Evolutionary conservation across 495 filamentous ascomycete genomes (phyloP), one percentile per base, ranked within the genome.

Genomic region (Copromyces sp.): DNA sequence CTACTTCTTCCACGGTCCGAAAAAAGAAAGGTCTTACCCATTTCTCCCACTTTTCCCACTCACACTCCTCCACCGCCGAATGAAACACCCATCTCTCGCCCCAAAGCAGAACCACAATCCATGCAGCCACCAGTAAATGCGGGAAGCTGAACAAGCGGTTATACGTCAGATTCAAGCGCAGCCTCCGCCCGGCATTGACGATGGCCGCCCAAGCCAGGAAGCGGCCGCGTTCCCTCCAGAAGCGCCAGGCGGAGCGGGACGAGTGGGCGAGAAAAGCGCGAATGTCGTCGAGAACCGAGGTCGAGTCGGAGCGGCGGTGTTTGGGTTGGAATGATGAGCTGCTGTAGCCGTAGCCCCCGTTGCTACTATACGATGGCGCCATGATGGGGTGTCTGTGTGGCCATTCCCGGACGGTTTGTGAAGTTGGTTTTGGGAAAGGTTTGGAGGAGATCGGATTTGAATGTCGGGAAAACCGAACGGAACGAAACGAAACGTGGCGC

Each of bases 21-120:
- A 39, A 11, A 53, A 40, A 45, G 44, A 32, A 41, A 14, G 40
- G 77, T 81, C 91, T 81, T 85, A 97, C 94, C 94, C 95, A 98
- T 80, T 88, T 86, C 82, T 98, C 95, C 95, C 95, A 99, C 68
- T 84, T 86, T 37, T 86, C 84, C 95, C 95, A 99, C 47, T 86
- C 79, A 80, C 95, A 99, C n/a, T 79, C 82, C 69, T 87, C 85
- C 14, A 97, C 84, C 71, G 84, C 87, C 69, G 85, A 86, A 53
- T 85, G 82, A 77, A 95, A 98, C 35, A 91, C 87, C 73, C 86
- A 90, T 74, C 92, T 85, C 83, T 99, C 95, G 6, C 95, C 95
- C 92, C 93, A 95, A 80, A 94, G 92, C 72, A 98, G 74, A 14
- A 91, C 83, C 17, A 92, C 77, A n/a, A 94, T 68, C 95, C 95